A percentile compares a stretch with the other conserved stretches of the same genome.
Conservation (phyloP, 768 basidiomycete genomes). For the Kwoniella europaea region DNA sequence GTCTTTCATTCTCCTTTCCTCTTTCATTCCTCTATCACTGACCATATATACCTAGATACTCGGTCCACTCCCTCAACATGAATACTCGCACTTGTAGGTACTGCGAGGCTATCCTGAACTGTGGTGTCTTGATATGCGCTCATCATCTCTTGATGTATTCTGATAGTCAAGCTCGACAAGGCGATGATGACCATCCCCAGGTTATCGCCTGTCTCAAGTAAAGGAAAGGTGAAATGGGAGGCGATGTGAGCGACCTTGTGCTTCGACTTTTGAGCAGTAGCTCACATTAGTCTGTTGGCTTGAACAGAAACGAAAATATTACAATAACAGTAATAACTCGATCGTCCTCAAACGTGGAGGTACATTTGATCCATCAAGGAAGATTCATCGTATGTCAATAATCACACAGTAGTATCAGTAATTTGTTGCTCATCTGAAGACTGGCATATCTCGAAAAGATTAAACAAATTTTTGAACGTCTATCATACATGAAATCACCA, state of each 20-base stretch:
- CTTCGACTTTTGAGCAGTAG: no score
- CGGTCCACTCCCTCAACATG: not conserved
- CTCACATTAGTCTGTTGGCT: not conserved
- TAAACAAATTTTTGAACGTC: not conserved
- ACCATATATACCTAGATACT: not conserved
- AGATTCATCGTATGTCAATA: not conserved
- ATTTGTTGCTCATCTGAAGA: no score
- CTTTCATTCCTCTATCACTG: not conserved
- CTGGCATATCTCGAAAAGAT: not conserved
- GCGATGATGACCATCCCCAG: slow-evolving; percentile 14
- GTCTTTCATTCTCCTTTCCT: slow-evolving; percentile 8
- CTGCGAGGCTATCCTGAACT: no score
- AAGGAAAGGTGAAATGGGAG: slow-evolving; percentile 8
- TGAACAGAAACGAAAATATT: not conserved
- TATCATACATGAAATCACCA: not conserved
- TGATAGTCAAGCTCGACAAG: slow-evolving; percentile 9
- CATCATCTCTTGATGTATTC: not conserved
- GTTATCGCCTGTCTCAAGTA: not conserved
- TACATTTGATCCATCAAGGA: not conserved
- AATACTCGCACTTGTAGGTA: not conserved
- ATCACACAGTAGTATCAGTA: no score
- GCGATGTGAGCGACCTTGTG: not conserved
- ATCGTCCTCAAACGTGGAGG: not conserved
- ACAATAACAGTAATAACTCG: not conserved
- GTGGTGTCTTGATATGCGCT: no score